A percentile compares a stretch with the other conserved stretches of the same genome.
phyloP scores from a whole-genome alignment of 140 eudicot species.

The Oenanthe javanica region DNA sequence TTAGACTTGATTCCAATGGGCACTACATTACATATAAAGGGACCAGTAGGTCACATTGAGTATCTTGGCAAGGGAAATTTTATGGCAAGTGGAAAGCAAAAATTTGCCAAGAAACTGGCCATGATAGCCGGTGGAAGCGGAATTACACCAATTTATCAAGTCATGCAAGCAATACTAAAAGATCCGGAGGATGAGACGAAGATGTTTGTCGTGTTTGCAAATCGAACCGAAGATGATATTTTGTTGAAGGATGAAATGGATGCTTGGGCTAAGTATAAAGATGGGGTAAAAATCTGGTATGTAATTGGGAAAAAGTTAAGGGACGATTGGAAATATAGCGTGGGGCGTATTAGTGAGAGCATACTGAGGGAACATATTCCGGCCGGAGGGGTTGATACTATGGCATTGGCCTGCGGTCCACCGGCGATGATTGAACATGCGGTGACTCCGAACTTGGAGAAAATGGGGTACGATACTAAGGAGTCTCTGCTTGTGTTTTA shows the following conservation, averaged over 20 bases:
- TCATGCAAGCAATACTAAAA: slow-evolving; percentile 80
- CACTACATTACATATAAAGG: slow-evolving; percentile 52
- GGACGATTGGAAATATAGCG: slow-evolving; percentile 70
- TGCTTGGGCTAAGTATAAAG: slow-evolving; percentile 54
- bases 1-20: slow-evolving; percentile 55
- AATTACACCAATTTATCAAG: slow-evolving; percentile 87
- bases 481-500: slow-evolving; percentile 69
- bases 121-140: slow-evolving; percentile 98
- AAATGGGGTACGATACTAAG: slow-evolving; percentile 72
- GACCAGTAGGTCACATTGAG: slow-evolving; percentile 96
- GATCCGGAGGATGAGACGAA: slow-evolving; percentile 82
- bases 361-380: slow-evolving; percentile 62
- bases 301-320: slow-evolving; percentile 42
- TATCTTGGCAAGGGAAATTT: slow-evolving; percentile 71
- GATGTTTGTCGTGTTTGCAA: slow-evolving; percentile 83
- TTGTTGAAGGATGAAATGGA: slow-evolving; percentile 70
- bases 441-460: slow-evolving; percentile 70
- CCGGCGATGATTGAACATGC: slow-evolving; percentile 82
- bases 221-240: slow-evolving; percentile 88
- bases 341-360: slow-evolving; percentile 50
- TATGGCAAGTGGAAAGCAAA: slow-evolving; percentile 53
- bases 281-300: slow-evolving; percentile 82
- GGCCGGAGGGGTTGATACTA: slow-evolving; percentile 21
- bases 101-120: slow-evolving; percentile 64
- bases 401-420: slow-evolving; percentile 86